Evolutionary conservation across 306 rosid genomes (phyloP).

Genomic region (Castanea crenata): DNA sequence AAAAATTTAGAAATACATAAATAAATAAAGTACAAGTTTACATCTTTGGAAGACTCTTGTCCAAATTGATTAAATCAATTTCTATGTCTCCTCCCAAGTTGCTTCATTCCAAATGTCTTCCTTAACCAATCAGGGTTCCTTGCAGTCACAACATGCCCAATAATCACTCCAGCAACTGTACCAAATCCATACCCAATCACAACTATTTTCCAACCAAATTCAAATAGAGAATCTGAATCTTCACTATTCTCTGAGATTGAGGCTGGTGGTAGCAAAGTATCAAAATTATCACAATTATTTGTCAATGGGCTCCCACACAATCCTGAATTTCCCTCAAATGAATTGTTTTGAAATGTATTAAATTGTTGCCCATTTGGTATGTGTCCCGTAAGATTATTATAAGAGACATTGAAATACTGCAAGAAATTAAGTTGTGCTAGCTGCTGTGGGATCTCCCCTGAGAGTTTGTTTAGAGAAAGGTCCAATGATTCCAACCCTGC

Average conservation of each 20-base stretch:
- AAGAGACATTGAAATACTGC: too few relatives aligned
- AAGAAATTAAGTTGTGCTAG: neutral
- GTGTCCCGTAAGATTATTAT: too few relatives aligned
- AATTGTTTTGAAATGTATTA: slow-evolving; percentile 7
- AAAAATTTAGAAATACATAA: too few relatives aligned
- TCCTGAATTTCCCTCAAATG: slow-evolving; percentile 18
- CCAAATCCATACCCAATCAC: slow-evolving; percentile 11
- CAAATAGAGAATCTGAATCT: neutral
- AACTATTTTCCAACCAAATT: slow-evolving; percentile 9
- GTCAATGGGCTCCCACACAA: slow-evolving; percentile 17
- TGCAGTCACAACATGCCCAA: neutral
- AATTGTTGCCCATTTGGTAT: neutral
- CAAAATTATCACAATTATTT: slow-evolving; percentile 16
- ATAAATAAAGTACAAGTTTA: too few relatives aligned
- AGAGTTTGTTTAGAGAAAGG: too few relatives aligned
- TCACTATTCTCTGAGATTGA: neutral
- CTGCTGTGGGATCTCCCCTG: neutral
- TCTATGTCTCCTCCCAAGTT: neutral
- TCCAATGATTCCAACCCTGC: too few relatives aligned
- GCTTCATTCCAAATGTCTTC: neutral
- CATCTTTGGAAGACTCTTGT: too few relatives aligned
- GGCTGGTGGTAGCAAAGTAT: neutral
- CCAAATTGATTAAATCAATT: too few relatives aligned
- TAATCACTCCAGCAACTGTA: neutral
- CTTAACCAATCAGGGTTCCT: neutral